A percentile compares a stretch with the other conserved stretches of the same genome.
These are phyloP conservation scores for Passalora sequoiae DNA, from an alignment of 2,329 filamentous ascomycete species.

Conservation along the genomic window DNA sequence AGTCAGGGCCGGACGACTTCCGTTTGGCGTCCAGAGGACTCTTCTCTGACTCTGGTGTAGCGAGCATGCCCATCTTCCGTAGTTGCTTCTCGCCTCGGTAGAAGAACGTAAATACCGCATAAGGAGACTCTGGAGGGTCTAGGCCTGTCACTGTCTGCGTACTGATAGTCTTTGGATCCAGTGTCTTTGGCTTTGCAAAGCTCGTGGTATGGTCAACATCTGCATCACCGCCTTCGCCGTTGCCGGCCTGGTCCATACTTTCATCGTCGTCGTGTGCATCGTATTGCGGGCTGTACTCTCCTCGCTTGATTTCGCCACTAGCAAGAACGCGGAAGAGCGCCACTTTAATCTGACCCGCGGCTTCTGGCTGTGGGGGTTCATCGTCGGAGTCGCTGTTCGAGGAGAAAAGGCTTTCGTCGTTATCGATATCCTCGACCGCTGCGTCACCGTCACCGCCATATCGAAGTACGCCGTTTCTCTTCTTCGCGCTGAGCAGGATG, in stretches of 20 bases:
- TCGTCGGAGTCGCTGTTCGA: slow-evolving; percentile 65
- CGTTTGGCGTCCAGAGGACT: slow-evolving; percentile 58
- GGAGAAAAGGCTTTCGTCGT: slow-evolving; percentile 59
- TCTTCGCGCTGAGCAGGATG: slow-evolving; percentile 31
- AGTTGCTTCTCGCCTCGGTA: slow-evolving; percentile 94
- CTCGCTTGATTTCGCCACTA: slow-evolving; percentile 94
- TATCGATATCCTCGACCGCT: slow-evolving; percentile 64
- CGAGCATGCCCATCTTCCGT: slow-evolving; percentile 88
- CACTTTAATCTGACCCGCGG: slow-evolving; percentile 96
- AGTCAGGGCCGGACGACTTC: slow-evolving; percentile 77
- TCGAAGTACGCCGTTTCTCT: slow-evolving; percentile 59
- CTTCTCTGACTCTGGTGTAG: slow-evolving; percentile 56
- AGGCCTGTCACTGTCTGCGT: slow-evolving; percentile 99
- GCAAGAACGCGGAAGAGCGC: slow-evolving; percentile 92
- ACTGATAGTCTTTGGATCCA: slow-evolving; percentile 95
- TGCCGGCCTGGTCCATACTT: slow-evolving; percentile 48
- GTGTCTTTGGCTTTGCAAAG: slow-evolving; percentile 91
- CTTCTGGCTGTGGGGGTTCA: slow-evolving; percentile 82
- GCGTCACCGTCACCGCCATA: slow-evolving; percentile 74
- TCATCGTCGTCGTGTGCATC: slow-evolving; percentile 95
- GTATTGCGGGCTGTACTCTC: slow-evolving; percentile 96
- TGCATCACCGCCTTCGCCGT: slow-evolving; percentile 63
- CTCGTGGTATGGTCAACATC: slow-evolving; percentile 96
- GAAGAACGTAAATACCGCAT: slow-evolving; percentile 95
- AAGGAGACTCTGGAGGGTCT: slow-evolving; percentile 91